Evolutionary conservation across 1,284 basidiomycete genomes (phyloP), one percentile per base, ranked within the genome.

Genomic region (Cryptococcus amylolentus): DNA sequence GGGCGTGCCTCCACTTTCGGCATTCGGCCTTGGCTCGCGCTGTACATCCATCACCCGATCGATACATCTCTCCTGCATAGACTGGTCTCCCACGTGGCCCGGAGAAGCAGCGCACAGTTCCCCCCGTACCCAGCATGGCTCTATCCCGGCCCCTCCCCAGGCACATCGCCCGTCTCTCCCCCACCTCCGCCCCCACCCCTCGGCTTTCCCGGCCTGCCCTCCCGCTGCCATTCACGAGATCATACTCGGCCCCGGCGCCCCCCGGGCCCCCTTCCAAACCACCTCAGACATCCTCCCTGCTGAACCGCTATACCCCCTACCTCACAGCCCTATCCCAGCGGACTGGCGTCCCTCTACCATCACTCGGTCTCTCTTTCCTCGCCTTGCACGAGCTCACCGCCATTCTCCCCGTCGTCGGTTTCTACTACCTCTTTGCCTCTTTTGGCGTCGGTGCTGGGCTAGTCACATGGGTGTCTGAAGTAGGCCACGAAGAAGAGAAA

Each of bases 341-440:
- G 5, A 73, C 75, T 1, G 68, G 70, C 50, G 67, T 74, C 3
- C 87, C 90, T 7, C 75, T 93, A 0, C 82, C 89, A 0, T 89
- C 89, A 2, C 82, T 96, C 51, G 73, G 87, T 4, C 65, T 88
- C 39, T 89, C 91, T 1, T 95, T 96, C 68, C 84, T 84, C 2
- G 78, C 94, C 51, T 80, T 97, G 8, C 93, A 96, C 72, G 93
- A 97, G 73, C 66, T 91, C 14, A 94, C 91, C 0, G 91, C 92
- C 0, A 69, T 95, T 54, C 78, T 87, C 0, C 91, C 92, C 1
- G 79, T 95, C 31, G 80, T 87, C 3, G 81, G 84, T 23, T 72
- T 91, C 42, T 96, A 93, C 73, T 90, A 85, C 65, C 78, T 82
- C 0, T 85, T 91, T 14, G 80, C 86, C 16, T 74, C 82, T 2